Evolutionary conservation across 164 flowering plant species (phyloP).

Genomic region (Magnolia officinalis): DNA sequence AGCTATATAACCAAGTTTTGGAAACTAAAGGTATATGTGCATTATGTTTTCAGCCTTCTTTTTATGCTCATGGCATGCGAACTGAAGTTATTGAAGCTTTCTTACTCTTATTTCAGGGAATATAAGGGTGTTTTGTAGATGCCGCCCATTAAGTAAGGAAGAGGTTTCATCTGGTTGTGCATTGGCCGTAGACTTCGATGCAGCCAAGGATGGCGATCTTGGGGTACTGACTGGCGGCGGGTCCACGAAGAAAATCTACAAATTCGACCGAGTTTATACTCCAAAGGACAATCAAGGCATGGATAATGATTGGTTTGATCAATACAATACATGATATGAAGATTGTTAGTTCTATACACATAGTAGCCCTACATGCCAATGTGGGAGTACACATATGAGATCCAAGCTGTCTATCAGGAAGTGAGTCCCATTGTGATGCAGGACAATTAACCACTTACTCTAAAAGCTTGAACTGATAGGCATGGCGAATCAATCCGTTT

Average conservation of each 20-base stretch:
- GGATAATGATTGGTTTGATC: too few species aligned
- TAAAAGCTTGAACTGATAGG: too few species aligned
- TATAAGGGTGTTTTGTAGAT: constrained; percentile 89
- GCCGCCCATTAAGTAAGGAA: constrained; percentile 69
- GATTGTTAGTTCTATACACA: too few species aligned
- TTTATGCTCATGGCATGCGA: not conserved
- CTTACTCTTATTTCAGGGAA: constrained; percentile 42
- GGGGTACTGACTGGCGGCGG: constrained; percentile 42
- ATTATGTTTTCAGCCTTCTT: not conserved
- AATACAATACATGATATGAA: too few species aligned
- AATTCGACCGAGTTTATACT: constrained; percentile 76
- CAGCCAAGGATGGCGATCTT: constrained; percentile 85
- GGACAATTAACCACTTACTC: too few species aligned
- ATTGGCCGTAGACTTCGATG: constrained; percentile 64
- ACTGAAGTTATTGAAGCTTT: not conserved
- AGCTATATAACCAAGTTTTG: constrained; percentile 67
- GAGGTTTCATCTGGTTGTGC: constrained; percentile 50
- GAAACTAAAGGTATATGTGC: constrained; percentile 66
- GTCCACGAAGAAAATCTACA: constrained; percentile 56
- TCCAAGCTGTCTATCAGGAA: too few species aligned
- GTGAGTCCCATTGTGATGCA: too few species aligned
- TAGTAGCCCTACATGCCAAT: too few species aligned
- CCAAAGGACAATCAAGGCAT: constrained; percentile 86
- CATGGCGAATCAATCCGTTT: too few species aligned
- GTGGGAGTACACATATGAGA: too few species aligned